Evolutionary conservation across 805 yeast genomes (phyloP), one percentile per base, ranked within the genome.

Genomic region (Candida ovalis): DNA sequence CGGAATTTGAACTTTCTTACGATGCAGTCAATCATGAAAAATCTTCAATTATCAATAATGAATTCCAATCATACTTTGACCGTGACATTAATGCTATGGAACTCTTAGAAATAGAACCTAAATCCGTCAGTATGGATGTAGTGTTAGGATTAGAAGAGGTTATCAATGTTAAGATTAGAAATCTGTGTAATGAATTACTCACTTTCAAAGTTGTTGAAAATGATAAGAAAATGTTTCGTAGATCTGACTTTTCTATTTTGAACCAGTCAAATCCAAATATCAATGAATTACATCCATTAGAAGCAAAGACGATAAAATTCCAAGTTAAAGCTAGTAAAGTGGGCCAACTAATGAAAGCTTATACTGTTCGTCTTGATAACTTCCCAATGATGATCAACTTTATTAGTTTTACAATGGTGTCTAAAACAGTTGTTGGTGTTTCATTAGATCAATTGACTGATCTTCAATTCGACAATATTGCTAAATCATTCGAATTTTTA

Each of bases 61-160:
- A 64, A 3, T 70, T 77, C 43, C 61, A 73, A 33, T 67, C 67
- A 15, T 49, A 51, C 28, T 62, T 62, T 51, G 56, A 60, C 40
- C 43, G 43, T 15, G 51, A 57, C 2, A 50, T 63, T 4, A 55
- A 54, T 35, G 52, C 46, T n/a, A 49, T 62, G 52, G 64, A 66
- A 32, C 55, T 74, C 33, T 78, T 81, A 35, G 66, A 64, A 19
- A 63, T 73, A 7, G 77, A 74, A 50, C 78, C 78, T 42, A 60
- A 68, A 4, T 59, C 69, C 13, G 66, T 79, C 23, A 72, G 77
- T 1, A 57, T 59, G 3, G 69, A 79, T 2, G 58, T 60, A 2
- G 72, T 78, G 22, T 52, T 62, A 40, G 62, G 67, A 28, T 50
- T 73, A 45, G 71, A 72, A 36, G 46, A 70, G 24, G 47, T 51